Evolutionary conservation across 2,329 filamentous ascomycete species (phyloP), one percentile per base, ranked within the genome.

Genomic region (Xylariaceae sp.): DNA sequence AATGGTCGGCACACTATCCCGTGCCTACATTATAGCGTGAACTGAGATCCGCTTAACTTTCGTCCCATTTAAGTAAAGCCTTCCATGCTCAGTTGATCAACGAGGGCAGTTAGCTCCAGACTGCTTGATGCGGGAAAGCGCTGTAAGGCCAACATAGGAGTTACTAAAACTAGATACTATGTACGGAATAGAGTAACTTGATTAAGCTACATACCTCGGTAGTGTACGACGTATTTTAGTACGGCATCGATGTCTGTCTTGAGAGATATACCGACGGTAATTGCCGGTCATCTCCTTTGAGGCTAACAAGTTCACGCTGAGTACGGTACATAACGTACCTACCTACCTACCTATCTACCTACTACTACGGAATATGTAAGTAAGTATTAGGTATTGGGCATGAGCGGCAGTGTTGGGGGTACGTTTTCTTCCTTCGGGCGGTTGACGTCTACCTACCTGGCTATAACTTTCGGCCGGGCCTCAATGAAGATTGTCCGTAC

Each of bases 211-310:
- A 3, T 34, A 34, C 10, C 9, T 34, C 3, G 30, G 30, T 34
- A 34, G 32, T n/a, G n/a, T n/a, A n/a, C n/a, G n/a, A n/a, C n/a
- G n/a, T n/a, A n/a, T n/a, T 12, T 34, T 3, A 9, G 32, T 34
- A 34, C 3, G 10, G 4, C 32, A 34, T 3, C 32, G 32, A 34
- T 15, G 13, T 34, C 32, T 12, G 32, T 34, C 13, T 34, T 5
- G 32, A 9, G 12, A 34, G 13, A 34, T 48, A 53, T 59, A 54
- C 57, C 57, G 57, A 55, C 36, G 42, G 29, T 45, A 59, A 57
- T 42, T 59, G 57, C 57, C 57, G 57, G 26, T 32, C 26, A 37
- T 29, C 36, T 50, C 32, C 5, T n/a, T 37, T 37, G 36, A 37
- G 36, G n/a, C 32, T 36, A 34, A 21, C 36, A 46, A 19, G 30